Evolutionary conservation across 352 stramenopile genomes (phyloP), one percentile per base, ranked within the genome.

Genomic region (Pythium dissotocum): DNA sequence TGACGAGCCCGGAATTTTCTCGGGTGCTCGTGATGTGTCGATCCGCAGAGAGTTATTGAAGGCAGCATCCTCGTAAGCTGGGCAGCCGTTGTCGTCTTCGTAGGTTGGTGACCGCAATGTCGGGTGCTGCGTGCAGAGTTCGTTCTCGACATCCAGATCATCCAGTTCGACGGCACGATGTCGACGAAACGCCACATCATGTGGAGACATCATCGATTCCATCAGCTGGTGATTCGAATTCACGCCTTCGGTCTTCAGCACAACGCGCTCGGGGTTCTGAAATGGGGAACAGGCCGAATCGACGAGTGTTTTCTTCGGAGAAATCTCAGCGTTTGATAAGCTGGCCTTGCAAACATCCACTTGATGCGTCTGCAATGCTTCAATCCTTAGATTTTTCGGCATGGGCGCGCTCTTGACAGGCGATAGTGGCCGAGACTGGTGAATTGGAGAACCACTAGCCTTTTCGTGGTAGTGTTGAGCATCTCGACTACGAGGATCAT

Each of bases 41-140:
- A 53, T 30, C 18, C n/a, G 46, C 18, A 53, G 46, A 48, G 26
- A 5, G 33, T 8, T 24, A 21, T 21, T 13, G 7, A 58, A 21
- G 6, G 7, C 24, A 9, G 33, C 59, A 49, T 89, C 78, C 48
- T 90, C 82, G 65, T 88, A 91, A 0, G 79, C 83, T 63, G 79
- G 80, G 58, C 79, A 91, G 3, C 72, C 81, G 6, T 73, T 56
- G 10, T 89, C 79, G 46, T 91, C 80, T 78, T 88, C 82, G 33
- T 87, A 85, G 6, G 71, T 87, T 32, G 76, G 77, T 38, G 86
- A 79, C 2, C 63, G 63, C 3, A 67, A 33, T 18, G 54, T 67
- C 24, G 7, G 30, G 33, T 26, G 63, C 24, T 18, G n/a, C 6
- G 21, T 21, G 7, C 44, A 8, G 5, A 9, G 21, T 6, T 60